Percentiles rank a stretch among this genome's conserved stretches.
Conservation (phyloP, 2,329 filamentous ascomycete genomes). For the Aspergillus pseudonomiae region DNA sequence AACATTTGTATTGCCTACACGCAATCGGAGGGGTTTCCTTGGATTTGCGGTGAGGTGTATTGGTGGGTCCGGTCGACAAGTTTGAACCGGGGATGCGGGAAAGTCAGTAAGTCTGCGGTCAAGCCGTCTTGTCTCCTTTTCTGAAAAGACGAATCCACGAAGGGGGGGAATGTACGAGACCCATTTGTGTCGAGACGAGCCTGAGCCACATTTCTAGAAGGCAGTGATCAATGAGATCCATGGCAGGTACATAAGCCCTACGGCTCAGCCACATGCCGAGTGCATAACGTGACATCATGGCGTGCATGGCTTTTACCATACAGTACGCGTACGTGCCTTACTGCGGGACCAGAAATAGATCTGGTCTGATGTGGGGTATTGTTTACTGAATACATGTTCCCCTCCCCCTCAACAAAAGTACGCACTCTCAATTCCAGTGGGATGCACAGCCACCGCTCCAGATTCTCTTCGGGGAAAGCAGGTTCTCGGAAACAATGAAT, state of each 20-base stretch:
- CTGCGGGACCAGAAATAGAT: slow-evolving; percentile 1
- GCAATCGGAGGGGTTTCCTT: not conserved
- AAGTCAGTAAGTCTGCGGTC: not conserved
- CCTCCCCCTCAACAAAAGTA: not conserved
- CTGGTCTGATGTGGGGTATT: not conserved
- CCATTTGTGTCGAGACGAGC: not conserved
- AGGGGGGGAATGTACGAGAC: not conserved
- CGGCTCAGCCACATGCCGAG: not conserved
- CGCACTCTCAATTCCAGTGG: not conserved
- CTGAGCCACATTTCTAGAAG: not conserved
- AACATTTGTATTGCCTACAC: not conserved
- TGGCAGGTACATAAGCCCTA: not conserved
- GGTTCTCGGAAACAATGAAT: not conserved
- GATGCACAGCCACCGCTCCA: not conserved
- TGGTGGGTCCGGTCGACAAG: not conserved
- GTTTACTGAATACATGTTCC: not conserved
- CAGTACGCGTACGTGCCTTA: not conserved
- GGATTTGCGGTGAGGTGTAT: not conserved
- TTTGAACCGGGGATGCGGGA: not conserved
- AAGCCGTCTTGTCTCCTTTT: not conserved
- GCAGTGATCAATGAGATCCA: not conserved
- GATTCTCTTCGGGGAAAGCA: not conserved
- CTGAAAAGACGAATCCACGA: not conserved
- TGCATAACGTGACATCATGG: slow-evolving; percentile 1
- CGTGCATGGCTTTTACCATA: not conserved